Evolutionary conservation across 306 rosid species (phyloP), one percentile per base, ranked within the genome.

Genomic region (Albizia julibrissin): DNA sequence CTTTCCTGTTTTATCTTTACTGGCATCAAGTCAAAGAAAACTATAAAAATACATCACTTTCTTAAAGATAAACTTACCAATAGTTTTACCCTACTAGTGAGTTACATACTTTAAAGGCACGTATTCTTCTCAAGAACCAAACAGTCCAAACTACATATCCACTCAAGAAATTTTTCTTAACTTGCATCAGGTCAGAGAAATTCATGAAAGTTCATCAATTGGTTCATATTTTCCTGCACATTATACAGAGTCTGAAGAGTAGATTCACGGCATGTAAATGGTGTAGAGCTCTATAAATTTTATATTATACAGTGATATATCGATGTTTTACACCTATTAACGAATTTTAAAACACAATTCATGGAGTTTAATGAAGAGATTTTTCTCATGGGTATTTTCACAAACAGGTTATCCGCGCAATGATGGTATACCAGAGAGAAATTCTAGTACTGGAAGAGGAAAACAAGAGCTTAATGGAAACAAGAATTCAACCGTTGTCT

Each of bases 381-480:
- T 13, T 12, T 12, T 13, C 27, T 43, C 34, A 70, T 12, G 75
- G 33, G 34, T 8, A 70, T 70, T 70, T 70, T 70, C 75, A 70
- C 54, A 70, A 70, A 43, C 78, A 91, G 96, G 88, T 86, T 44
- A 74, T 87, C 26, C 82, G 92, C 44, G 88, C 91, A 73, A 87
- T 90, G 58, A 82, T 70, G 22, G 74, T 80, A 50, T 84, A 84
- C 78, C 91, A 90, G 65, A 88, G 92, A 83, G 91, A 88, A 49
- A 80, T 78, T 67, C 56, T 79, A 18, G 92, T 85, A 21, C 83
- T 92, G 83, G 90, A 87, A 65, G 94, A 90, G 77, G 89, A 90
- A 56, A 92, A 92, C 22, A 84, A 75, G 70, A 82, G 71, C 75
- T 52, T 90, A 81, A 83, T 86, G 86, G 89, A 86, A 74, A 87